These are phyloP conservation scores for Serendipita vermifera DNA, from an alignment of 768 basidiomycete species.

Conservation along the genomic window DNA sequence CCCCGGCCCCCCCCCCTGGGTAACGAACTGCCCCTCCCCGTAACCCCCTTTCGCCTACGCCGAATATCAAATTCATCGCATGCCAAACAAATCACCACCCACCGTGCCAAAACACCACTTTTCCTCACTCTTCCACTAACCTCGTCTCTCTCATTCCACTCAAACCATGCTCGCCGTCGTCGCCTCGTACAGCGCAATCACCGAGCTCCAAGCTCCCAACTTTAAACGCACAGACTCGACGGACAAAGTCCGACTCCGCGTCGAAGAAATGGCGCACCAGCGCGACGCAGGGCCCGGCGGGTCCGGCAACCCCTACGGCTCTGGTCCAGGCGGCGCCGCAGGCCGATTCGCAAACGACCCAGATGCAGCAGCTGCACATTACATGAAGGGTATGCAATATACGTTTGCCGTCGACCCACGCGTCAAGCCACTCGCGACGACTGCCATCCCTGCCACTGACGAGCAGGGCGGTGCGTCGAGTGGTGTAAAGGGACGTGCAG, in stretches of 20 bases:
- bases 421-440: constrained; percentile 20
- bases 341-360: not conserved
- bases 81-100: too few relatives aligned
- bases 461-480: not conserved
- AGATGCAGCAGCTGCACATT: not conserved
- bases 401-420: constrained; percentile 73
- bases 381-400: constrained; percentile 79
- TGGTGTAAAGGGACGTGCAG: not conserved
- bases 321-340: not conserved
- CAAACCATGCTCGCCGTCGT: too few relatives aligned
- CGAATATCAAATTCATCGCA: too few relatives aligned
- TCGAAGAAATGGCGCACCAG: constrained; percentile 66
- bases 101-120: too few relatives aligned
- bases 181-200: constrained; percentile 66
- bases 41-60: too few relatives aligned
- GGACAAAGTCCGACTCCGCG: constrained; percentile 68
- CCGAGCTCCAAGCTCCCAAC: constrained; percentile 72
- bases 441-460: constrained; percentile 31
- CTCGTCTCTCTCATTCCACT: too few relatives aligned
- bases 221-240: constrained; percentile 68
- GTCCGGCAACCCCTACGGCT: not conserved
- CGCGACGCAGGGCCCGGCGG: constrained; percentile 55
- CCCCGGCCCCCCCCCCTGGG: too few relatives aligned
- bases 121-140: too few relatives aligned
- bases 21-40: too few relatives aligned